Base-by-base conservation (phyloP, 2,329 filamentous ascomycete species). In the Endocalyx cinctus region DNA sequence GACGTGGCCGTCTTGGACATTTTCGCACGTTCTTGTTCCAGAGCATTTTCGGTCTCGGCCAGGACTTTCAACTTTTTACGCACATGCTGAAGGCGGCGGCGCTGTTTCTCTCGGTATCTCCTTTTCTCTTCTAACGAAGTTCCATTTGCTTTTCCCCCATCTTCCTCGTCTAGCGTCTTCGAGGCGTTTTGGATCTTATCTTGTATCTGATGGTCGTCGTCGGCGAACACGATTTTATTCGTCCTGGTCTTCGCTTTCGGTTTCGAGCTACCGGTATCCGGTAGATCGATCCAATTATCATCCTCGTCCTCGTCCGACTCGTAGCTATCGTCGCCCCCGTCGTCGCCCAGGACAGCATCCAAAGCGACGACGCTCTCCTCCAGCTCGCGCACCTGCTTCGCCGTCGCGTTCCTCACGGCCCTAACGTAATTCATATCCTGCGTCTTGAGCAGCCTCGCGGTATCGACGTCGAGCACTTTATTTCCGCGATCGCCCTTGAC, bases 371-470 rank as follows among this genome's bases (percentile, higher is more conserved):
- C 61, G 38, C 70, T 64, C 57, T 76, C 66, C 58, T 80, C 70
- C 17, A 83, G 52, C 33, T 49, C 57, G 25, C 63, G 62, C 2
- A 79, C 70, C 44, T 83, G 75, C 51, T 79, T 80, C 37, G 62
- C 52, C 4, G 72, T 66, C 17, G 78, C 66, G 44, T 79, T 80
- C 36, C 74, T 64, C 66, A 77, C 73, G 15, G 77, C 79, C 41
- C 79, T 63, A 17, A 83, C 55, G 52, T 84, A 84, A 3, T 72
- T 78, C 18, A 80, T 55, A 49, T 84, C 80, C 58, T 84, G 80
- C 3, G 79, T 84, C 64, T 84, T 84, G 42, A 83, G 69, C 15
- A 83, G 61, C 14, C 79, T 66, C 16, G 79, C 74, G 2, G 69
- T 68, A 15, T 82, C 74, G 23, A 74, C 53, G 30, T 70, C 66